A percentile compares a stretch with the other conserved stretches of the same genome.
Conservation (phyloP, 202 grass and related monocot genomes). For the Hordeum pubiflorum region DNA sequence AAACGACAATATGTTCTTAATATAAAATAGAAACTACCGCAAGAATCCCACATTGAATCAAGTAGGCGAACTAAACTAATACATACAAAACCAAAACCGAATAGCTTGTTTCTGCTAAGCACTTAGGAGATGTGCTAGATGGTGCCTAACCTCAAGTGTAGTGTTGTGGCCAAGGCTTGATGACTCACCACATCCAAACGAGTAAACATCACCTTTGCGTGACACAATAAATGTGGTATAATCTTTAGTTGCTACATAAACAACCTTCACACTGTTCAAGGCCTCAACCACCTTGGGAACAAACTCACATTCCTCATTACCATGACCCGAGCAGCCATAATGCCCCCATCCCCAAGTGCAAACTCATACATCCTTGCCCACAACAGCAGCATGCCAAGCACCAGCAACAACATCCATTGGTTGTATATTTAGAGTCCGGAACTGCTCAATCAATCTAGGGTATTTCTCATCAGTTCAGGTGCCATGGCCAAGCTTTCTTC, state of each 20-base stretch:
- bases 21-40: not conserved
- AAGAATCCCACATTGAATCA: not conserved
- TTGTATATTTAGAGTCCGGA: conserved; percentile 64
- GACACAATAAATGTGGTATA: conserved; percentile 90
- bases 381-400: conserved; percentile 88
- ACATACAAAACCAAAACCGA: not conserved
- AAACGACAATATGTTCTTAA: not conserved
- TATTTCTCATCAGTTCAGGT: conserved; percentile 79
- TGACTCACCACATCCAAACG: conserved; percentile 82
- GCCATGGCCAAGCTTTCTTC: conserved; percentile 86
- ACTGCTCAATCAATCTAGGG: conserved; percentile 76
- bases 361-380: conserved; percentile 69
- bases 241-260: conserved; percentile 78
- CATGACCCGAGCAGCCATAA: conserved; percentile 94
- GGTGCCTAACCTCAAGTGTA: conserved; percentile 55
- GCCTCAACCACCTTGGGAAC: conserved; percentile 77
- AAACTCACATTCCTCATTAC: conserved; percentile 84
- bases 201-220: conserved; percentile 75
- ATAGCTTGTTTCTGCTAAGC: not conserved
- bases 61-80: not conserved
- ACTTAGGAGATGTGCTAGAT: not conserved
- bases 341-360: conserved; percentile 97
- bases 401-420: conserved; percentile 78
- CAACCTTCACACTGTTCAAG: conserved; percentile 55
- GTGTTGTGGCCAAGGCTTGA: conserved; percentile 78